A percentile compares a stretch with the other conserved stretches of the same genome.
Conservation (phyloP, 345 rosid species). For the Euphorbia peplus region DNA sequence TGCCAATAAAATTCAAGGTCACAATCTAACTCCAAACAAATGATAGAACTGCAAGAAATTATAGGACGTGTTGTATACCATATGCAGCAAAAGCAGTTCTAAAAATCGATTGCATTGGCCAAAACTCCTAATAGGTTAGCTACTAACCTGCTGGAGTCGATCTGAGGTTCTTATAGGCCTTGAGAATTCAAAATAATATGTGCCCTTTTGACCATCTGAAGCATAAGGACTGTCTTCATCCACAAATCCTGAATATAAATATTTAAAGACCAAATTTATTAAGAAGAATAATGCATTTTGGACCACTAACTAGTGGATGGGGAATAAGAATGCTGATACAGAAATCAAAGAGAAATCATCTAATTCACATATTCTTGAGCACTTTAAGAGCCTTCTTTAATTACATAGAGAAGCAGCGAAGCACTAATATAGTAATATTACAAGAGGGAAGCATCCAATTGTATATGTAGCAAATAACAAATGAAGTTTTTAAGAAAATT, state of each 20-base stretch:
- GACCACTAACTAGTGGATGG: background rate
- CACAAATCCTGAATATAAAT: conserved; percentile 53
- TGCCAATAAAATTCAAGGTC: background rate
- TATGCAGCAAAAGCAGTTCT: background rate
- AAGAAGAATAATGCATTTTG: conserved; percentile 5
- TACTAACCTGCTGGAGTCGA: conserved; percentile 81
- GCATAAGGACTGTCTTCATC: conserved; percentile 89
- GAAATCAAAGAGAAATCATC: conserved; percentile 7
- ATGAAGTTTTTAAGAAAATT: background rate
- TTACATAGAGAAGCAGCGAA: background rate
- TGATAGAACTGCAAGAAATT: background rate
- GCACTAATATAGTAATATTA: background rate
- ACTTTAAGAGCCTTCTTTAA: background rate
- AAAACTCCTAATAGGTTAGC: conserved; percentile 12
- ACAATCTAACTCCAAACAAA: conserved; percentile 1
- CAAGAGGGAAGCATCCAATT: background rate
- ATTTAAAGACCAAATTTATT: background rate
- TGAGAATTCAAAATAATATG: conserved; percentile 80
- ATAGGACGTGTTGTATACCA: background rate
- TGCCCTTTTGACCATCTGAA: conserved; percentile 62
- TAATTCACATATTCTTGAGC: background rate
- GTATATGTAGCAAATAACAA: background rate
- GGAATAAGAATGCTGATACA: background rate
- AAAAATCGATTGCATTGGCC: background rate
- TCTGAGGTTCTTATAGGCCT: conserved; percentile 93